phyloP scores from a whole-genome alignment of 2,329 filamentous ascomycete genomes.

The Didymellaceae sp. region DNA sequence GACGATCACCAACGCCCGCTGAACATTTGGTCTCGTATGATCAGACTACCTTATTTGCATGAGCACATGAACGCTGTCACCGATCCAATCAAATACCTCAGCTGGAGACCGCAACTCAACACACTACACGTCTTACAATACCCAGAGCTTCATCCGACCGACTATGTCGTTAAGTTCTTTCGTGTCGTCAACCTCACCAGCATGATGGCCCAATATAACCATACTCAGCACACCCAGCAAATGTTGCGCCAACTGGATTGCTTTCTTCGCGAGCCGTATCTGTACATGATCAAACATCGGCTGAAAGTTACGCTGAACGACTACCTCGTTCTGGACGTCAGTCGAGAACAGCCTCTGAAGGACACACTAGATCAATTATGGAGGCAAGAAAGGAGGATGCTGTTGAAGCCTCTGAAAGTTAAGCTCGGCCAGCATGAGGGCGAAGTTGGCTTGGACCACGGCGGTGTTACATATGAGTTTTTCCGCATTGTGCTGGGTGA shows the following conservation, averaged over 20 bases:
- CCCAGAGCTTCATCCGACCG: conserved; percentile 77
- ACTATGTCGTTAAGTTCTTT: conserved; percentile 80
- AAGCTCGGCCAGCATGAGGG: conserved; percentile 79
- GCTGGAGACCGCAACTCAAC: conserved; percentile 66
- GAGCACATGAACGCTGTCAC: conserved; percentile 77
- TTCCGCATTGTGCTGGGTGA: conserved; percentile 85
- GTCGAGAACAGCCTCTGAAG: conserved; percentile 49
- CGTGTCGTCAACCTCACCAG: conserved; percentile 84
- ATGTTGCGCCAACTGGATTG: conserved; percentile 36
- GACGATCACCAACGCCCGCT: conserved; percentile 30
- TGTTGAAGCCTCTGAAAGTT: conserved; percentile 86
- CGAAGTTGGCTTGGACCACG: conserved; percentile 90
- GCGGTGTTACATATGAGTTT: conserved; percentile 95
- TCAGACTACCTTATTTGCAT: conserved; percentile 76
- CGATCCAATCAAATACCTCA: conserved; percentile 72
- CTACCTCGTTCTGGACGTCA: conserved; percentile 55
- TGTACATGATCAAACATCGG: conserved; percentile 36
- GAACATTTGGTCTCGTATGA: conserved; percentile 67
- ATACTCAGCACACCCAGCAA: conserved; percentile 36
- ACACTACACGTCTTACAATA: conserved; percentile 79
- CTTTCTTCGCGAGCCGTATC: conserved; percentile 32
- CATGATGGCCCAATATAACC: conserved; percentile 81
- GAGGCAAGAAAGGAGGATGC: conserved; percentile 80
- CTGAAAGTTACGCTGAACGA: conserved; percentile 46
- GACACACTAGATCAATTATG: conserved; percentile 81